phyloP scores from a whole-genome alignment of 345 rosid genomes.

The Sonneratia caseolaris region DNA sequence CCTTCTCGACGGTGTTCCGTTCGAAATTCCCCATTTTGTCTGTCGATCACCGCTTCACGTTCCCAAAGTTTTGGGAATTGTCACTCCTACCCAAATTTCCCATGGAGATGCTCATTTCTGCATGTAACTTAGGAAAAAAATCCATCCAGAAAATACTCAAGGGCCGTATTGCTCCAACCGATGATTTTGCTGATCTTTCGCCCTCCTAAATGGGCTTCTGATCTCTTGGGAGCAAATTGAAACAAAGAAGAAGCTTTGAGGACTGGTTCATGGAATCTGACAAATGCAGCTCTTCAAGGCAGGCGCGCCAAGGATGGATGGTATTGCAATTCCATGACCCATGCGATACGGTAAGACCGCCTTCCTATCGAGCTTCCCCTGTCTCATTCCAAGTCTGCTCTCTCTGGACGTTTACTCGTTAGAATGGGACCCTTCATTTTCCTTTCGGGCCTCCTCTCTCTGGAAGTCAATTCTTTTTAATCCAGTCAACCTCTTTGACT shows the following conservation, averaged over 20 bases:
- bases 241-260: not conserved
- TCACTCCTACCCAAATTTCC: too few relatives aligned
- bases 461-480: not conserved
- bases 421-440: constrained; percentile 1
- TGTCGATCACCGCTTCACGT: too few relatives aligned
- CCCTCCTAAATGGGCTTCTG: not conserved
- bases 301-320: not conserved
- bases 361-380: not conserved
- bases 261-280: not conserved
- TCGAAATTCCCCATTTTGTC: too few relatives aligned
- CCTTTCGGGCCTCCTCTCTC: not conserved
- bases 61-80: too few relatives aligned
- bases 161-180: too few relatives aligned
- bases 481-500: not conserved
- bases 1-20: too few relatives aligned
- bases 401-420: constrained; percentile 3
- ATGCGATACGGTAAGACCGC: not conserved
- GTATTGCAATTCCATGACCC: not conserved
- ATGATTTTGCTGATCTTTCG: not conserved
- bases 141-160: too few relatives aligned
- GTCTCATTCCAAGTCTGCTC: not conserved
- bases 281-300: not conserved
- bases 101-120: too few relatives aligned
- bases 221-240: not conserved
- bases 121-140: too few relatives aligned